Percentiles rank a stretch among this genome's conserved stretches.
phyloP scores from a whole-genome alignment of 129 eudicot genomes.

The Artemisia tridentata region DNA sequence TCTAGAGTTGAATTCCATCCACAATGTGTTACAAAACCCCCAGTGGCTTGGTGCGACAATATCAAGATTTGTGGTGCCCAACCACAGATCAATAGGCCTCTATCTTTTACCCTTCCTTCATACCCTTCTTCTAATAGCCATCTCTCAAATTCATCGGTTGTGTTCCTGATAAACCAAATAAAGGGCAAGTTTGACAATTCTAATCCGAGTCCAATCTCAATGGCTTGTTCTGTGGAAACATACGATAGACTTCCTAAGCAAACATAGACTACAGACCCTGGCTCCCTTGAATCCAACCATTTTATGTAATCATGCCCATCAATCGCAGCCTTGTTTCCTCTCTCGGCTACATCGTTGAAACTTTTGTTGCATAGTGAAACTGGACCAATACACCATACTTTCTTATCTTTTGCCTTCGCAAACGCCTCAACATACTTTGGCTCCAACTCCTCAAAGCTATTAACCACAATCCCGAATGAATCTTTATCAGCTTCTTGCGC shows the following conservation, averaged over 20 bases:
- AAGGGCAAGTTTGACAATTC: conserved; percentile 35
- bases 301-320: conserved; percentile 21
- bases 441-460: conserved; percentile 20
- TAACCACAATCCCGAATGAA: conserved; percentile 45
- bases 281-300: conserved; percentile 41
- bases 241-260: conserved; percentile 47
- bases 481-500: conserved; percentile 17
- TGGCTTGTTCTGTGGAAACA: conserved; percentile 18
- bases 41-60: too few species aligned
- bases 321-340: conserved; percentile 37
- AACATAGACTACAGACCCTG: conserved; percentile 36
- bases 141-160: conserved; percentile 27
- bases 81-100: too few species aligned
- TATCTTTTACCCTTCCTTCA: conserved; percentile 39
- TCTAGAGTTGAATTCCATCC: conserved; percentile 23
- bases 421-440: conserved; percentile 31
- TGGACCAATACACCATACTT: conserved; percentile 52
- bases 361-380: conserved; percentile 18
- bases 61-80: too few species aligned
- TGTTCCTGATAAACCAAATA: conserved; percentile 31
- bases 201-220: conserved; percentile 46
- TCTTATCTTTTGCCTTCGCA: conserved; percentile 21
- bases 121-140: conserved; percentile 37
- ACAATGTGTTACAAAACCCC: too few species aligned
- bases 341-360: conserved; percentile 29